Base-by-base conservation (phyloP, 1,139 yeast species). In the Diutina sp. region DNA sequence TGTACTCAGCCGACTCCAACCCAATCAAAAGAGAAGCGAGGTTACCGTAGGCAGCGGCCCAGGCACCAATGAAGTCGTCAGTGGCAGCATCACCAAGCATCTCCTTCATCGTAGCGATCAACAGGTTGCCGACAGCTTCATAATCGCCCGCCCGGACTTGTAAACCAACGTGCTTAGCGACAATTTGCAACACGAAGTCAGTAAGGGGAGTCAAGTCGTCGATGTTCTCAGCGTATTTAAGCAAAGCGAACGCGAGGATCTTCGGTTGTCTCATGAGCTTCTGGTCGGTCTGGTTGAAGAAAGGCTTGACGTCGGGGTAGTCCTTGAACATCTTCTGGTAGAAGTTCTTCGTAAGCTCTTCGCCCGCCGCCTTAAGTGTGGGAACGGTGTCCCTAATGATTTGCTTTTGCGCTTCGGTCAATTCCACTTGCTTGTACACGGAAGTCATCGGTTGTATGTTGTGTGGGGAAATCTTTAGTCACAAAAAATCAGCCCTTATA, bases 11-110 rank as follows among this genome's bases (percentile, higher is more conserved):
- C 57, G 69, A 70, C 67, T 85, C 91, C 38, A 80, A 77, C 55
- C 73, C 71, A 63, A 85, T 85, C 61, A 85, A 73, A 16, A 82
- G 66, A 59, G 80, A 76, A 4, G 90, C 90, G 60, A 85, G 73
- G 60, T 79, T 82, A 48, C 78, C 79, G 66, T 85, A 85, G 2
- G 90, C 90, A 54, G 72, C 77, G 30, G 74, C 72, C 89, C 90
- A 85, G n/a, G 89, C 88, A 44, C 69, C 74, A 56, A 84, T 64
- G 59, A 85, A 80, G 48, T 75, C 82, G 1, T 73, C 74, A 28
- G 82, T 81, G 28, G 87, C 88, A 44, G 74, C 78, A 44, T 71
- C 72, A 11, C 90, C 90, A 51, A 85, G 70, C 54, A 82, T 75
- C 58, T 77, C 77, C 55, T 69, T 66, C 70, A 85, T 77, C 25